Evolutionary conservation across 306 rosid species (phyloP).

Genomic region (Malus asiatica): DNA sequence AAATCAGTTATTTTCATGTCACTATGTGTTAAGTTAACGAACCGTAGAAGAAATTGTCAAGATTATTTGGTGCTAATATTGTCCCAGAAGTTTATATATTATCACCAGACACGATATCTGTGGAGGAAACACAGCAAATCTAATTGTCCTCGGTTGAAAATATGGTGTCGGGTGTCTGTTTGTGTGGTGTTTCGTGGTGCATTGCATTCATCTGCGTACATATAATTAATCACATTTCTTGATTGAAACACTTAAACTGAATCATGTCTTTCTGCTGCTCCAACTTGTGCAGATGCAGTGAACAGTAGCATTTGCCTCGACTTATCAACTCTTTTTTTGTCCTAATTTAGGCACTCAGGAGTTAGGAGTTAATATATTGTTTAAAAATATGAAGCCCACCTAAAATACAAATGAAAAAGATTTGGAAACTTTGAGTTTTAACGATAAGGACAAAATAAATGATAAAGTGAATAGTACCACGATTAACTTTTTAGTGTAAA

Average conservation of each 20-base stretch:
- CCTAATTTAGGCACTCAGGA: not conserved
- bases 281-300: constrained; percentile 21
- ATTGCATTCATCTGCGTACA: constrained; percentile 11
- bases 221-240: not conserved
- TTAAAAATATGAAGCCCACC: not conserved
- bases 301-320: not conserved
- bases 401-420: too few relatives aligned
- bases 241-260: not conserved
- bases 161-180: constrained; percentile 38
- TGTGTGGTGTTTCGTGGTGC: constrained; percentile 22
- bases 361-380: not conserved
- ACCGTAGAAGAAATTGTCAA: too few relatives aligned
- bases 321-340: not conserved
- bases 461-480: too few relatives aligned
- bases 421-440: too few relatives aligned
- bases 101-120: constrained; percentile 9
- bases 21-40: too few relatives aligned
- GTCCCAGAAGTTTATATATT: too few relatives aligned
- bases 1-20: too few relatives aligned
- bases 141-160: constrained; percentile 29
- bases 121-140: constrained; percentile 27
- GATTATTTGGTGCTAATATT: not conserved
- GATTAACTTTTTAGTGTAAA: too few relatives aligned
- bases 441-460: too few relatives aligned
- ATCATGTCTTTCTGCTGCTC: not conserved